Evolutionary conservation across 2,329 filamentous ascomycete species (phyloP).

Genomic region (Phyllosticta ampelicida): DNA sequence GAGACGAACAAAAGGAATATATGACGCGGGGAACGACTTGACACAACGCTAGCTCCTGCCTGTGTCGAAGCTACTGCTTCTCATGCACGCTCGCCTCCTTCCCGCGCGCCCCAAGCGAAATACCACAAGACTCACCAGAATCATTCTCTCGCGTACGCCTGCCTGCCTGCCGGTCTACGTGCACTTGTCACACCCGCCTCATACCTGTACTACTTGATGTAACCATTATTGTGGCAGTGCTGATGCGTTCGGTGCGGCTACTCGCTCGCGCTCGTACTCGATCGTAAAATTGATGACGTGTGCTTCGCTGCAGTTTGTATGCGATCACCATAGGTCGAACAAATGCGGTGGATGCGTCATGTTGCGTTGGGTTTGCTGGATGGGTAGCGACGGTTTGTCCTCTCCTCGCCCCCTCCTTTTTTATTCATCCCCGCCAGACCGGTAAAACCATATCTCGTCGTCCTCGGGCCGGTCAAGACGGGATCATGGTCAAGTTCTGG

Average conservation of each 20-base stretch:
- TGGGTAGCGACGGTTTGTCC: no score
- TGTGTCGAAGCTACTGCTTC: background rate
- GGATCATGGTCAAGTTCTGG: no score
- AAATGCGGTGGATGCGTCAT: no score
- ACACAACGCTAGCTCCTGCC: background rate
- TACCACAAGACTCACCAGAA: background rate
- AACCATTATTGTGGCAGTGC: background rate
- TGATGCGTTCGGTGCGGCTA: background rate
- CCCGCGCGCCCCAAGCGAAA: background rate
- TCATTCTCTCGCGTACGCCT: background rate
- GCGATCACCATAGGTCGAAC: no score
- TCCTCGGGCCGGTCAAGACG: no score
- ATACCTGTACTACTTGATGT: background rate
- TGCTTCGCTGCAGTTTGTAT: no score
- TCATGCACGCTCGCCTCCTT: background rate
- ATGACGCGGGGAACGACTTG: no score
- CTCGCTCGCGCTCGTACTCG: background rate
- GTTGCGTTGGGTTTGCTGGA: no score
- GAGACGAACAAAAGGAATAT: no score
- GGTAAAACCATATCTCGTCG: no score
- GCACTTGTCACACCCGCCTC: background rate
- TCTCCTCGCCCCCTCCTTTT: no score
- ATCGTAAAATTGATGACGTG: background rate
- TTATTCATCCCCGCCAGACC: no score
- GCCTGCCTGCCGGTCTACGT: background rate